Evolutionary conservation across 306 rosid genomes (phyloP), one percentile per base, ranked within the genome.

Genomic region (Cyamopsis tetragonoloba): DNA sequence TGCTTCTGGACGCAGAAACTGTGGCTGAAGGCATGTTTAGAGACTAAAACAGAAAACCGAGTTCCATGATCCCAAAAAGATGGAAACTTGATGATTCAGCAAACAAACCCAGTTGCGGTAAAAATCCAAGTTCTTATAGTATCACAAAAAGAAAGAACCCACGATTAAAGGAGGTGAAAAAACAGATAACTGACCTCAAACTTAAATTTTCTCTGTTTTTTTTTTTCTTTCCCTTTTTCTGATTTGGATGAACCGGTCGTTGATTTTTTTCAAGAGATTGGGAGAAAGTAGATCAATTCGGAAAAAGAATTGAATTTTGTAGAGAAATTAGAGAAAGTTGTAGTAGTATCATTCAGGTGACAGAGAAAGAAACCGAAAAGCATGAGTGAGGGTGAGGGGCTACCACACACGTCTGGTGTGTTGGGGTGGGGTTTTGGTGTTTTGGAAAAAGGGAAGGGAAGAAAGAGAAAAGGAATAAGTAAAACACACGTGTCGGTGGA

Each of bases 21-120:
- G 7, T 0, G 31, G 61, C 5, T 4, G 18, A 3, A 51, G 27
- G 34, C 59, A 69, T 68, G 53, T 0, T 26, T 6, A 41, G 51
- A 77, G 48, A 62, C 47, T 46, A 61, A 46, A 6, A 63, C 31
- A 7, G 42, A 43, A 72, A 71, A 61, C 71, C 74, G 56, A 70
- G 35, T 30, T 59, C 23, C 72, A 61, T 15, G 35, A 37, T 49
- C 60, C 59, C 7, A 28, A 17, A 27, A 68, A 72, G 75, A 50
- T 17, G 5, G 62, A 57, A 56, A 56, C 80, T 69, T 66, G 27
- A 26, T 37, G 32, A 17, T 8, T 44, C n/a, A n/a, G n/a, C n/a
- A 62, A 68, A 57, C 30, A 77, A 77, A 69, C 18, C 9, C 30
- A 31, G 32, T 15, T 48, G 20, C 4, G 28, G 24, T 28, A 42